phyloP scores from a whole-genome alignment of 208 protist species.

The Acanthamoeba pearcei region DNA sequence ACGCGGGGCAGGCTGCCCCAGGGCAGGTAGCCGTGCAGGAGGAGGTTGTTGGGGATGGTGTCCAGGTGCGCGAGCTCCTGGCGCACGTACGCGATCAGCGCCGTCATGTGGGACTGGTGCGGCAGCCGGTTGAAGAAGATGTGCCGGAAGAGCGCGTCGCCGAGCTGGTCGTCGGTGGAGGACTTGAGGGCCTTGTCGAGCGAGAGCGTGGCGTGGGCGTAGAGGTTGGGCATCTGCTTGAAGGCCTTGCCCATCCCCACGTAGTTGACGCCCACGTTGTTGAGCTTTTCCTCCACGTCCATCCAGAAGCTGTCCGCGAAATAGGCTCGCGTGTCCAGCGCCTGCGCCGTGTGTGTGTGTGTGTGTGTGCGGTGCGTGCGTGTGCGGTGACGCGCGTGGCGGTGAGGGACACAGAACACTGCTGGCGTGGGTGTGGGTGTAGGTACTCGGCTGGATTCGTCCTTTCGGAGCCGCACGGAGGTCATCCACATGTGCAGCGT shows the following conservation, averaged over 20 bases:
- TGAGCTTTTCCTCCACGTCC: slow-evolving; percentile 51
- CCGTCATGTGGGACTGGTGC: slow-evolving; percentile 20
- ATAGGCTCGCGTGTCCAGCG: background rate
- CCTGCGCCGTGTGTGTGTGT: background rate
- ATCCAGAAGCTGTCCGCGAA: slow-evolving; percentile 50
- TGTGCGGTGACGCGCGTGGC: no score
- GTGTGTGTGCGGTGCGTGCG: background rate
- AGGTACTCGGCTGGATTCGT: background rate
- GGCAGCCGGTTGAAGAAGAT: slow-evolving; percentile 44
- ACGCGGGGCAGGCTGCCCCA: slow-evolving; percentile 36
- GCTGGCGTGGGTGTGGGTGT: background rate
- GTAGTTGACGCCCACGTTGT: slow-evolving; percentile 44
- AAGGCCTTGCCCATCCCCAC: slow-evolving; percentile 53
- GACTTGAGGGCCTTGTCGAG: slow-evolving; percentile 56
- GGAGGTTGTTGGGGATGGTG: slow-evolving; percentile 35
- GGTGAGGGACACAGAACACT: background rate
- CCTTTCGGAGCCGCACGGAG: slow-evolving; percentile 22
- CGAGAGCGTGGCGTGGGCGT: background rate
- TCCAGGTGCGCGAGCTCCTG: slow-evolving; percentile 8
- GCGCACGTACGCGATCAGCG: slow-evolving; percentile 24
- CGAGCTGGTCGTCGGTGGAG: background rate
- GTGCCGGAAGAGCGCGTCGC: slow-evolving; percentile 31
- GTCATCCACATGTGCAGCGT: slow-evolving; percentile 44
- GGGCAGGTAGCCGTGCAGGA: slow-evolving; percentile 47
- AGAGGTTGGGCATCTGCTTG: slow-evolving; percentile 37